Percentiles rank a stretch among this genome's conserved stretches.
These are phyloP conservation scores for Lodderomyces beijingensis DNA, from an alignment of 1,139 yeast genomes.

Conservation along the genomic window DNA sequence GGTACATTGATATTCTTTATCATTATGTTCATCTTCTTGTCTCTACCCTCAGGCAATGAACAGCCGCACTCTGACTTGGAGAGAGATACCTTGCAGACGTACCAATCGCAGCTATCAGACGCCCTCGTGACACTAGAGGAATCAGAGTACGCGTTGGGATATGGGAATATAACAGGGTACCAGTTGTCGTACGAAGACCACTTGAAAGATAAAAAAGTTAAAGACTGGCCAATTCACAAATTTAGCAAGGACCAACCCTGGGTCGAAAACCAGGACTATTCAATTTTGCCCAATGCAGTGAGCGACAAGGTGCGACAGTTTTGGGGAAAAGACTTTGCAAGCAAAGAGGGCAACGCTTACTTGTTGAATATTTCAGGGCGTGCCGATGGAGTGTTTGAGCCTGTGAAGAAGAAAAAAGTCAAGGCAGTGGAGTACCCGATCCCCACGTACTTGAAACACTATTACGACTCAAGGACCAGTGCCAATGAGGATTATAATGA, in stretches of 20 bases:
- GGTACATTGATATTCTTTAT: conserved; percentile 36
- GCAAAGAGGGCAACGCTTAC: conserved; percentile 25
- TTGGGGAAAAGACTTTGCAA: conserved; percentile 39
- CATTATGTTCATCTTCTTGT: conserved; percentile 33
- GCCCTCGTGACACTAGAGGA: conserved; percentile 31
- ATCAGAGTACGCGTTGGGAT: conserved; percentile 49
- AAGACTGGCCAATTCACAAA: conserved; percentile 56
- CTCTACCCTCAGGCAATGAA: conserved; percentile 23
- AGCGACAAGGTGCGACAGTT: conserved; percentile 41
- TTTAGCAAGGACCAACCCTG: conserved; percentile 42
- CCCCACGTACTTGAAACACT: conserved; percentile 42
- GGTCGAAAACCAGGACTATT: conserved; percentile 48
- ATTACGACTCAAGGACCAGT: conserved; percentile 21
- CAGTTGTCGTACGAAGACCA: conserved; percentile 58
- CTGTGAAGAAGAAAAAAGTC: conserved; percentile 14
- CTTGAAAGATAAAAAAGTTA: conserved; percentile 34
- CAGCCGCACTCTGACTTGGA: conserved; percentile 28
- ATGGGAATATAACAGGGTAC: conserved; percentile 74
- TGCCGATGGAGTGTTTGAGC: conserved; percentile 42
- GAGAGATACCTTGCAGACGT: conserved; percentile 23
- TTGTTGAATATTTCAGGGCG: conserved; percentile 51
- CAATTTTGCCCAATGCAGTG: conserved; percentile 59
- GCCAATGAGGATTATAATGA: conserved; percentile 2
- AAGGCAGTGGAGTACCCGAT: conserved; percentile 21
- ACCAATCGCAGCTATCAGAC: conserved; percentile 28